Evolutionary conservation across 2,329 filamentous ascomycete genomes (phyloP).

Genomic region (Domatiomyces catenatus): DNA sequence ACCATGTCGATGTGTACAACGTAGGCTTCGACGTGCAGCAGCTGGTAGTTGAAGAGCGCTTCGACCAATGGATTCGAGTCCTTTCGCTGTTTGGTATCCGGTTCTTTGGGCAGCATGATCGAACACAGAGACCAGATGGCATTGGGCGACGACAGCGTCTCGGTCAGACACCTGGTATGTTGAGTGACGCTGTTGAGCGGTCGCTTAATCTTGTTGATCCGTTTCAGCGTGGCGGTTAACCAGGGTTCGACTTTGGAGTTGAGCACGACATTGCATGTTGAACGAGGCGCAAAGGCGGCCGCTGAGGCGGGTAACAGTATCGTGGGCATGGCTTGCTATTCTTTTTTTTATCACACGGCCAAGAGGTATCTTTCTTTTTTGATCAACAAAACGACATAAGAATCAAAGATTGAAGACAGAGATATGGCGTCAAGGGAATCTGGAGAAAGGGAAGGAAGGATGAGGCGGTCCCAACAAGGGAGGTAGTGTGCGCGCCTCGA

Average conservation of each 20-base stretch:
- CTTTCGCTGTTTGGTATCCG: slow-evolving; percentile 67
- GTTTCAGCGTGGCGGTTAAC: slow-evolving; percentile 85
- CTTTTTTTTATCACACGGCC: background rate
- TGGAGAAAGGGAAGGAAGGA: slow-evolving; percentile 4
- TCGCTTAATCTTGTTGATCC: slow-evolving; percentile 91
- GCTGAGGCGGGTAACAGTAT: slow-evolving; percentile 89
- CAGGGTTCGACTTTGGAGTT: slow-evolving; percentile 86
- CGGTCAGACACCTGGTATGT: slow-evolving; percentile 87
- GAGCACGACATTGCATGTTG: slow-evolving; percentile 86
- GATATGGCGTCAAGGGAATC: slow-evolving; percentile 3
- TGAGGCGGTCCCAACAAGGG: slow-evolving; percentile 42
- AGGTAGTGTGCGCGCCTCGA: slow-evolving; percentile 46
- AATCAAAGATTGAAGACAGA: slow-evolving; percentile 26
- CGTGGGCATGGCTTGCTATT: slow-evolving; percentile 56
- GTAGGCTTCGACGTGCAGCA: slow-evolving; percentile 89
- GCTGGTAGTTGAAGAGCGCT: slow-evolving; percentile 80
- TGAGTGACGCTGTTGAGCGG: slow-evolving; percentile 93
- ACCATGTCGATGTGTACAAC: slow-evolving; percentile 99
- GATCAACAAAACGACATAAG: slow-evolving; percentile 1
- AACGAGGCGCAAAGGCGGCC: slow-evolving; percentile 85
- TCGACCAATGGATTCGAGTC: slow-evolving; percentile 72
- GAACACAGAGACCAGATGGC: slow-evolving; percentile 93
- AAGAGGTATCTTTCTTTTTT: background rate
- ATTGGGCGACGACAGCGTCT: slow-evolving; percentile 74
- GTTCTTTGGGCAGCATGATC: slow-evolving; percentile 79